Evolutionary conservation across 2,329 filamentous ascomycete genomes (phyloP).

Genomic region (Aspergillus bombycis): DNA sequence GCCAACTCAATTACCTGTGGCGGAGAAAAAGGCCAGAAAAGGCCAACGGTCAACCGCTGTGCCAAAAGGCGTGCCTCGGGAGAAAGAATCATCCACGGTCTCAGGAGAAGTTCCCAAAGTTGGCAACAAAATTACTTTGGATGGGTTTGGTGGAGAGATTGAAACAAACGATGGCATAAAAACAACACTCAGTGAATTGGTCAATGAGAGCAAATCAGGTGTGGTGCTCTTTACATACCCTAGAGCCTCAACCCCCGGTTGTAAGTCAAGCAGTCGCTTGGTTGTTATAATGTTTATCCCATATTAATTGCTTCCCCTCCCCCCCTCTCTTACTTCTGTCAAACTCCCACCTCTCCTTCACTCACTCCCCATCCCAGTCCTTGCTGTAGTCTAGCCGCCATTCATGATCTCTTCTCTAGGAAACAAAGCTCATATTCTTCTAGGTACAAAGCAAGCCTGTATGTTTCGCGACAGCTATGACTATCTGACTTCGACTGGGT

Average conservation of each 20-base stretch:
- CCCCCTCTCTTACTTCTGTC: background rate
- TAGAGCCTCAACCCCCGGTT: conserved; percentile 90
- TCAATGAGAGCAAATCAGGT: conserved; percentile 80
- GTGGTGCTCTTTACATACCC: conserved; percentile 96
- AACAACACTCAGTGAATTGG: conserved; percentile 76
- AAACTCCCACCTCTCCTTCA: background rate
- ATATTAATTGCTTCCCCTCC: background rate
- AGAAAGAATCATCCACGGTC: conserved; percentile 26
- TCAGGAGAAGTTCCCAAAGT: conserved; percentile 34
- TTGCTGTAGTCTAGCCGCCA: background rate
- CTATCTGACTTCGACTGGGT: conserved; percentile 74
- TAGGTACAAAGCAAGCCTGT: conserved; percentile 91
- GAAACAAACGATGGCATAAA: conserved; percentile 82
- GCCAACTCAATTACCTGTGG: conserved; percentile 48
- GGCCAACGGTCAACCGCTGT: conserved; percentile 30
- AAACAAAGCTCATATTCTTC: conserved; percentile 14
- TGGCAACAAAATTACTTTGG: conserved; percentile 58
- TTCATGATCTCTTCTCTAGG: background rate
- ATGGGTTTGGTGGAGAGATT: conserved; percentile 68
- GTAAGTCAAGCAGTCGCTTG: conserved; percentile 60
- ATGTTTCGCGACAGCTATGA: conserved; percentile 86
- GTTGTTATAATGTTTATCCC: conserved; percentile 1
- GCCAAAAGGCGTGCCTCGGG: conserved; percentile 35
- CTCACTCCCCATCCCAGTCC: background rate
- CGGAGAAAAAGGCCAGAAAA: conserved; percentile 33